Conservation (phyloP, 352 stramenopile species). For the Nothophytophthora sp. region DNA sequence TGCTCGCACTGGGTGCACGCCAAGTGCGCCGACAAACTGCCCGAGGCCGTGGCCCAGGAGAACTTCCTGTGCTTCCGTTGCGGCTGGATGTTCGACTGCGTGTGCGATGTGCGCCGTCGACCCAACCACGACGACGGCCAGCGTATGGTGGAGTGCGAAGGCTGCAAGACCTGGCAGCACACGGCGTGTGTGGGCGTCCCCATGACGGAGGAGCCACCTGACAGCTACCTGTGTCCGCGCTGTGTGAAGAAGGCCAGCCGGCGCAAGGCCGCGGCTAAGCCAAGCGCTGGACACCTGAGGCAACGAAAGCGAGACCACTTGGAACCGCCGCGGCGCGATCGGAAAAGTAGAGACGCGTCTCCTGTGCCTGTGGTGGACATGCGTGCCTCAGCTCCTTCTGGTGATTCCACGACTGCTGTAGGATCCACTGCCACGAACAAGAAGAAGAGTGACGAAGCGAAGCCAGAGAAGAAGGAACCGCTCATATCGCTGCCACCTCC, state of each 20-base stretch:
- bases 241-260: slow-evolving; percentile 38
- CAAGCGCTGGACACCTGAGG: not conserved
- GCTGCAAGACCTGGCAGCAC: slow-evolving; percentile 77
- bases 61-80: slow-evolving; percentile 67
- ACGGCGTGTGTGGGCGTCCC: slow-evolving; percentile 63
- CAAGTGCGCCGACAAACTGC: slow-evolving; percentile 44
- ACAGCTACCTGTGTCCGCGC: slow-evolving; percentile 55
- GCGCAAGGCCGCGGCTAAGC: slow-evolving; percentile 12
- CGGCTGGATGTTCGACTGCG: slow-evolving; percentile 73
- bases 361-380: slow-evolving; percentile 13
- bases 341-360: slow-evolving; percentile 19
- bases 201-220: slow-evolving; percentile 44
- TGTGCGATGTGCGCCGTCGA: slow-evolving; percentile 46
- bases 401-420: slow-evolving; percentile 5
- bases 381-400: slow-evolving; percentile 14
- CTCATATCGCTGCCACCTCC: no score
- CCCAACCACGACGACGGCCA: slow-evolving; percentile 70
- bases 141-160: slow-evolving; percentile 76
- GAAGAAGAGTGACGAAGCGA: slow-evolving; percentile 11
- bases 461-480: slow-evolving; percentile 24
- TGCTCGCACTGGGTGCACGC: slow-evolving; percentile 67
- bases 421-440: slow-evolving; percentile 14
- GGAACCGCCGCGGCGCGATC: slow-evolving; percentile 5
- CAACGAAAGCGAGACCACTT: slow-evolving; percentile 17
- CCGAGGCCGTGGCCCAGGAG: slow-evolving; percentile 40